Percentiles rank a stretch among this genome's conserved stretches.
Conservation (phyloP, 176 grass and related monocot species). For the Oryza punctata region DNA sequence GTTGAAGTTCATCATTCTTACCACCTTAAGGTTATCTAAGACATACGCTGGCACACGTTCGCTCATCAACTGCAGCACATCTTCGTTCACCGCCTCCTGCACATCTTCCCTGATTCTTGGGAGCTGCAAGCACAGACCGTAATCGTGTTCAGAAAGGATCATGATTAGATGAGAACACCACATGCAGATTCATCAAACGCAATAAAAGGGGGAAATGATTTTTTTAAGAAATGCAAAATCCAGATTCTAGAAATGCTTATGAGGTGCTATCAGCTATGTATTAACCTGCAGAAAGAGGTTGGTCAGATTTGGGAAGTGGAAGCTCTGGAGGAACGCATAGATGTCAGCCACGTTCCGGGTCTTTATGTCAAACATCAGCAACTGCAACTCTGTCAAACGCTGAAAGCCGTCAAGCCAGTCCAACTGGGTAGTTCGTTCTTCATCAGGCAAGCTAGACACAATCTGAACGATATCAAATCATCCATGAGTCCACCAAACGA, state of each 20-base stretch:
- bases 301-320: slow-evolving; percentile 44
- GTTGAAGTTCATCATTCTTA: slow-evolving; percentile 27
- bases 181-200: neutral
- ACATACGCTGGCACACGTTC: neutral
- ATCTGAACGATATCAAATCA: slow-evolving; percentile 7
- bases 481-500: neutral
- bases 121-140: slow-evolving; percentile 18
- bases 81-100: neutral
- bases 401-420: slow-evolving; percentile 42
- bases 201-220: neutral
- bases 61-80: neutral
- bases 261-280: neutral
- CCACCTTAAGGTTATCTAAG: slow-evolving; percentile 20
- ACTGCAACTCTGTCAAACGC: slow-evolving; percentile 53
- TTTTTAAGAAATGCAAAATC: neutral
- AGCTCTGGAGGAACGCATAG: slow-evolving; percentile 53
- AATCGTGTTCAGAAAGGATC: neutral
- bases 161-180: neutral
- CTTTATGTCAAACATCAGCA: slow-evolving; percentile 62
- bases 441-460: neutral
- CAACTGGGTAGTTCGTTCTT: slow-evolving; percentile 2
- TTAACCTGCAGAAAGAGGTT: slow-evolving; percentile 73
- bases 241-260: neutral
- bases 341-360: slow-evolving; percentile 47
- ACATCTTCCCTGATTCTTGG: neutral